Evolutionary conservation across 129 eudicot genomes (phyloP).

Genomic region (Artemisia annua): DNA sequence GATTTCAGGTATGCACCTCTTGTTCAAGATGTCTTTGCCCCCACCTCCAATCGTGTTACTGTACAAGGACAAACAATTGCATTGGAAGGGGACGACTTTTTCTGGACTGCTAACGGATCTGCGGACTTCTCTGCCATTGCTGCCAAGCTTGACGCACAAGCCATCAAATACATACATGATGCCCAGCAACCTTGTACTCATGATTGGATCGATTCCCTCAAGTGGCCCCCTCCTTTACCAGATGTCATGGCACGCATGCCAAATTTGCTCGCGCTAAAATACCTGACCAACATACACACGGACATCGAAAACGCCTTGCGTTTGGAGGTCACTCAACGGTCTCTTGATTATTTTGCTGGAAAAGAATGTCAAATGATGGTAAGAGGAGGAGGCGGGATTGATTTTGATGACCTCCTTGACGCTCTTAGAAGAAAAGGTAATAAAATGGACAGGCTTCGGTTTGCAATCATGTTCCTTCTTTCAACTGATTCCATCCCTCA

Average conservation of each 20-base stretch:
- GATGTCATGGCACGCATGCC: too few relatives aligned
- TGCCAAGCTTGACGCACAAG: conserved; percentile 77
- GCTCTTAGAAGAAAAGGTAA: conserved; percentile 87
- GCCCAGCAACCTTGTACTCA: conserved; percentile 74
- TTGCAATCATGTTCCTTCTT: conserved; percentile 86
- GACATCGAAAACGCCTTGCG: conserved; percentile 78
- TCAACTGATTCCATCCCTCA: conserved; percentile 70
- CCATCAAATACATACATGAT: conserved; percentile 70
- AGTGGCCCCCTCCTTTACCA: conserved; percentile 5
- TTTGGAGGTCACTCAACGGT: conserved; percentile 80
- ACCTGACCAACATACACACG: conserved; percentile 32
- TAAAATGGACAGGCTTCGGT: conserved; percentile 75
- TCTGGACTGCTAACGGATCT: conserved; percentile 80
- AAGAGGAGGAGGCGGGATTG: conserved; percentile 64
- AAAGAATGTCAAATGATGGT: conserved; percentile 91
- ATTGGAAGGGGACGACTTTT: conserved; percentile 67
- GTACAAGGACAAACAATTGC: conserved; percentile 83
- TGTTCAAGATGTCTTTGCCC: conserved; percentile 84
- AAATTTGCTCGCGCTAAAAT: too few relatives aligned
- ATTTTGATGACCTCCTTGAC: conserved; percentile 66
- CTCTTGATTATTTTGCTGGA: conserved; percentile 79
- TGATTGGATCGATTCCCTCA: conserved; percentile 48
- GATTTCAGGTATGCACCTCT: conserved; percentile 64
- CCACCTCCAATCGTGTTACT: conserved; percentile 71
- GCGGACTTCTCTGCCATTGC: conserved; percentile 88